Percentiles rank a stretch among this genome's conserved stretches.
phyloP scores from a whole-genome alignment of 768 basidiomycete species.

The Galerina sulciceps region DNA sequence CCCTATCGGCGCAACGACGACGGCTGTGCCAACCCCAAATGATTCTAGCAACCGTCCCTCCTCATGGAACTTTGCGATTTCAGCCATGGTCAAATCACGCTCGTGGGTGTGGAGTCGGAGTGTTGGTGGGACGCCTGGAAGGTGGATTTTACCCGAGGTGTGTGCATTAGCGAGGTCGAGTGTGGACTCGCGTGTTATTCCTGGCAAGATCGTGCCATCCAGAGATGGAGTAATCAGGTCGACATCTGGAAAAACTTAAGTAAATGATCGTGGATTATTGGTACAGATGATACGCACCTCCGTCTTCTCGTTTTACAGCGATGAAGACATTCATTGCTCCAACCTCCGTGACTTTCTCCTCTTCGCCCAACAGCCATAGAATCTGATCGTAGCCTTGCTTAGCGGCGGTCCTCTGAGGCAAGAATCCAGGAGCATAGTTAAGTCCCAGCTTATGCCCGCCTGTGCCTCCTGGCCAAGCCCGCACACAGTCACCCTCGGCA shows the following conservation, averaged over 20 bases:
- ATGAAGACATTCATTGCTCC: slow-evolving; percentile 86
- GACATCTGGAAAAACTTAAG: slow-evolving; percentile 42
- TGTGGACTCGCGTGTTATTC: slow-evolving; percentile 85
- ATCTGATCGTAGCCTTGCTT: slow-evolving; percentile 77
- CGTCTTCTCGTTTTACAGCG: slow-evolving; percentile 62
- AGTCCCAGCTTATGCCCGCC: slow-evolving; percentile 79
- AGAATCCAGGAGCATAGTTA: slow-evolving; percentile 65
- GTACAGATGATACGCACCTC: slow-evolving; percentile 39
- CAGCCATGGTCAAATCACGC: slow-evolving; percentile 58
- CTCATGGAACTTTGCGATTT: slow-evolving; percentile 50
- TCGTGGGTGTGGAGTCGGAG: slow-evolving; percentile 54
- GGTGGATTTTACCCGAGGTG: slow-evolving; percentile 42
- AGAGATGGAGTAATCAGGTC: slow-evolving; percentile 85
- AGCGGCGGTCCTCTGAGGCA: slow-evolving; percentile 68
- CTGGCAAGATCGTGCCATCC: slow-evolving; percentile 87
- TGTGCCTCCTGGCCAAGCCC: slow-evolving; percentile 66
- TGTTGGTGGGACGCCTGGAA: slow-evolving; percentile 44
- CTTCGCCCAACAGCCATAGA: slow-evolving; percentile 74
- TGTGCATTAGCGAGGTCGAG: slow-evolving; percentile 69
- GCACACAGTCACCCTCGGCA: slow-evolving; percentile 42
- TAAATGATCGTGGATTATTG: background rate
- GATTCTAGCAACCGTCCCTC: slow-evolving; percentile 70
- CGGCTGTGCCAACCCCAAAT: slow-evolving; percentile 82
- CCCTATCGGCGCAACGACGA: slow-evolving; percentile 65
- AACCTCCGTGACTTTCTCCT: slow-evolving; percentile 56